Evolutionary conservation across 768 basidiomycete genomes (phyloP), one percentile per base, ranked within the genome.

Genomic region (Psilocybe azurescens): DNA sequence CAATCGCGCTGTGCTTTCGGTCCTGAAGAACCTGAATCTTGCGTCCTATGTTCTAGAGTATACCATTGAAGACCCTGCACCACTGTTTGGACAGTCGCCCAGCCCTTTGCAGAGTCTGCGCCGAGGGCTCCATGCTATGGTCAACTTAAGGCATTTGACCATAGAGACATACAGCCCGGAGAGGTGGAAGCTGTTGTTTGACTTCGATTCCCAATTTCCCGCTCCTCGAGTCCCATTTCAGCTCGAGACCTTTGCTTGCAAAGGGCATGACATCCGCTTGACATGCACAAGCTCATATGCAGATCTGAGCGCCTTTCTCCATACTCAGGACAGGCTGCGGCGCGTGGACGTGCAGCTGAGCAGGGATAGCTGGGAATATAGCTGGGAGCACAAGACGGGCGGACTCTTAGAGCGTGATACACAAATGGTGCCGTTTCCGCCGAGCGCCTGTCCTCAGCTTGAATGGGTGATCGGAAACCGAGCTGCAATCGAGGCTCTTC

Each of bases 221-320:
- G 24, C 24, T 24, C 24, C 24, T 24, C 24, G 24, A 24, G 18
- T 50, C 49, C 28, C 44, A 30, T 56, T 56, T 24, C 56, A 48
- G 28, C 56, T 56, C 28, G 56, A 56, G 30, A 47, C 56, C 16
- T 56, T 56, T 47, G n/a, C 56, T 5, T 56, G 56, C 30, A 56
- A n/a, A 29, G 56, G 56, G 10, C 46, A 56, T 33, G 38, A 47
- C 11, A 13, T 41, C 41, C 18, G 29, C 28, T 8, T 14, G 14
- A 8, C 8, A 8, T 39, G 38, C 38, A 39, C 38, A 39, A 39
- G 1, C 14, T 39, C 38, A 39, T 14, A 39, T 8, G 38, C 38
- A 14, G 38, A 39, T 14, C 3, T 39, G 38, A 39, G 14, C 38
- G 7, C 38, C 14, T 39, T 39, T 14, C 38, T 39, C 38, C 8